Base-by-base conservation (phyloP, 75 land plant genomes). In the Picea sitchensis region DNA sequence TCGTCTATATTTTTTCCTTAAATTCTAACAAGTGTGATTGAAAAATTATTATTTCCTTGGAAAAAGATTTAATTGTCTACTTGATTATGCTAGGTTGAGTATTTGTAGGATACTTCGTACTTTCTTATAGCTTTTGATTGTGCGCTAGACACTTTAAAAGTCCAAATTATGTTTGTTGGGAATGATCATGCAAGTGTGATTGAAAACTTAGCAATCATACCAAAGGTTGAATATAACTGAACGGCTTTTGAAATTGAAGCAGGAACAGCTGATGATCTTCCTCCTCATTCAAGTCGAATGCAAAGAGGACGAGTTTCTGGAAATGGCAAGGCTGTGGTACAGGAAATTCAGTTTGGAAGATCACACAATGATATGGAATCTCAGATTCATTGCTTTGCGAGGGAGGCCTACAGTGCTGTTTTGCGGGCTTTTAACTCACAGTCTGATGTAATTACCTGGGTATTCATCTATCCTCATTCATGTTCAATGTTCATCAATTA, bases 201-300 rank as follows among this genome's bases (percentile, higher is more conserved):
- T 47, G 17, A 41, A 8, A 36, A 14, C 14, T 36, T 9, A 20
- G 73, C 54, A 71, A 44, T 14, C 67, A 64, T 3, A 64, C n/a
- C n/a, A 44, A 71, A 41, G 56, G 23, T 71, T 71, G 74, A 71
- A 51, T 9, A 11, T 51, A 9, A 71, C 23, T 71, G 51, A 38
- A 8, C 44, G 74, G 1, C 1, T 44, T 34, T 17, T 71, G 74
- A 41, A 71, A 18, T 41, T 69, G 73, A 20, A 76, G 82, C 88
- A 92, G 93, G 93, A 68, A 91, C 91, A 20, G 97, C 92, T 81
- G 95, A 96, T 82, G 98, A 96, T 87, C 88, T 92, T 61, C 95
- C 97, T 23, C 98, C 93, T 57, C 95, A 92, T 73, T 82, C 88
- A 54, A 90, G 84, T 78, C 88, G 91, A 62, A 78, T 80, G 23